Conservation (phyloP, 345 rosid genomes). For the Sisymbrium altissimum region DNA sequence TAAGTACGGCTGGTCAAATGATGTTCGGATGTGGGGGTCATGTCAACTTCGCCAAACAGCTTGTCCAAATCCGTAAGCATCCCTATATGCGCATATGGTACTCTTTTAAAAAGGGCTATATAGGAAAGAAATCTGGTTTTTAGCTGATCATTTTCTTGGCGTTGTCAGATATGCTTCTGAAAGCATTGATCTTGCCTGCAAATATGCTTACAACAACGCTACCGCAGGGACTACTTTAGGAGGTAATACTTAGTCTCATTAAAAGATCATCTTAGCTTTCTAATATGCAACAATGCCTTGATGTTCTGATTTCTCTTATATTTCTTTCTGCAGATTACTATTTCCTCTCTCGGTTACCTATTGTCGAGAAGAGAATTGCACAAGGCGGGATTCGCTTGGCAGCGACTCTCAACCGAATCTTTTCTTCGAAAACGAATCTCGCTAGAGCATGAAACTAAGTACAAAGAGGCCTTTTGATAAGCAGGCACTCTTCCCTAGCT, state of each 20-base stretch:
- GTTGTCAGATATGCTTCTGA: background rate
- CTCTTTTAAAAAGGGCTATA: too few species aligned
- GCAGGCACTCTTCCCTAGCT: background rate
- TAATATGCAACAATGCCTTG: background rate
- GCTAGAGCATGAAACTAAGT: conserved; percentile 38
- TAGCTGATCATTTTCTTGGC: background rate
- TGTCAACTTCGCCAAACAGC: conserved; percentile 50
- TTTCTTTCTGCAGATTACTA: conserved; percentile 51
- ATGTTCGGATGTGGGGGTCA: conserved; percentile 49
- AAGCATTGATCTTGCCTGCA: background rate
- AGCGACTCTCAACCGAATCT: conserved; percentile 70
- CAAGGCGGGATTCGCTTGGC: conserved; percentile 79
- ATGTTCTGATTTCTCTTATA: background rate
- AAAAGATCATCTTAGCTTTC: background rate
- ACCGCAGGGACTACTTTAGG: background rate
- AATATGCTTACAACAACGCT: background rate
- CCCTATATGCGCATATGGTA: background rate
- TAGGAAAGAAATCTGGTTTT: background rate
- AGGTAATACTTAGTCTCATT: background rate
- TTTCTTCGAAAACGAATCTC: conserved; percentile 41
- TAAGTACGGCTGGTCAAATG: conserved; percentile 65
- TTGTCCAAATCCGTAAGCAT: conserved; percentile 71
- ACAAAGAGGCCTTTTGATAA: background rate
- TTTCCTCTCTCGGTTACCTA: conserved; percentile 71
- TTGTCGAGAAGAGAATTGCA: conserved; percentile 78